phyloP scores from a whole-genome alignment of 345 rosid species.

The Lepidium didymum region DNA sequence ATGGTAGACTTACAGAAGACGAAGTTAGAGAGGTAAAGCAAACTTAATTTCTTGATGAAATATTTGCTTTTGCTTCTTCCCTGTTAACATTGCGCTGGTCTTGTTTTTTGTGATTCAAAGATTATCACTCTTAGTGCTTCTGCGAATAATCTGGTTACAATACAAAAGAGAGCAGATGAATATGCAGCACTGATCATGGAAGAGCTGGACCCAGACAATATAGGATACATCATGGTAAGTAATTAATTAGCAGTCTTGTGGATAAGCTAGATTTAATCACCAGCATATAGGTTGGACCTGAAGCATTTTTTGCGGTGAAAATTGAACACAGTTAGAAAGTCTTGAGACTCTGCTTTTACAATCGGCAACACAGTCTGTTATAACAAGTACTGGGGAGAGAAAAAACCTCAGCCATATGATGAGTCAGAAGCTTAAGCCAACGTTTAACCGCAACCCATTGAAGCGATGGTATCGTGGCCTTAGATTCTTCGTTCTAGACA shows the following conservation, averaged over 20 bases:
- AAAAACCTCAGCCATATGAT: slow-evolving; percentile 58
- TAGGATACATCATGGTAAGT: slow-evolving; percentile 69
- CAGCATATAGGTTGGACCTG: neutral
- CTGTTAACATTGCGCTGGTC: neutral
- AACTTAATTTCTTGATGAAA: neutral
- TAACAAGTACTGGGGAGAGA: slow-evolving; percentile 51
- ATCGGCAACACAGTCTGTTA: slow-evolving; percentile 44
- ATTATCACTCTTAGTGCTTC: slow-evolving; percentile 72
- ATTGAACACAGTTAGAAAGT: slow-evolving; percentile 46
- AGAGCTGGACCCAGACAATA: slow-evolving; percentile 68
- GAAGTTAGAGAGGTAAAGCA: slow-evolving; percentile 64
- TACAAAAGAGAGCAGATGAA: slow-evolving; percentile 71
- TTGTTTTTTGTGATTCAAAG: slow-evolving; percentile 28
- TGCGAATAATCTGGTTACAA: slow-evolving; percentile 57
- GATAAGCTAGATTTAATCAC: neutral
- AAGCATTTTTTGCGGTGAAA: neutral
- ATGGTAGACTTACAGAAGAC: slow-evolving; percentile 69
- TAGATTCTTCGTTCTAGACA: slow-evolving; percentile 54
- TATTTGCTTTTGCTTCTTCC: neutral
- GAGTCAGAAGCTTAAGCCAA: slow-evolving; percentile 69
- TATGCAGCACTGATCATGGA: slow-evolving; percentile 83
- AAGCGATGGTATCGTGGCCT: slow-evolving; percentile 33
- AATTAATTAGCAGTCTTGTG: neutral
- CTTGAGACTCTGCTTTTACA: slow-evolving; percentile 60
- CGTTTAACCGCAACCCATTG: slow-evolving; percentile 40